Evolutionary conservation across 371 early-diverging fungal species (phyloP).

Genomic region (Capillidium rhysosporum): DNA sequence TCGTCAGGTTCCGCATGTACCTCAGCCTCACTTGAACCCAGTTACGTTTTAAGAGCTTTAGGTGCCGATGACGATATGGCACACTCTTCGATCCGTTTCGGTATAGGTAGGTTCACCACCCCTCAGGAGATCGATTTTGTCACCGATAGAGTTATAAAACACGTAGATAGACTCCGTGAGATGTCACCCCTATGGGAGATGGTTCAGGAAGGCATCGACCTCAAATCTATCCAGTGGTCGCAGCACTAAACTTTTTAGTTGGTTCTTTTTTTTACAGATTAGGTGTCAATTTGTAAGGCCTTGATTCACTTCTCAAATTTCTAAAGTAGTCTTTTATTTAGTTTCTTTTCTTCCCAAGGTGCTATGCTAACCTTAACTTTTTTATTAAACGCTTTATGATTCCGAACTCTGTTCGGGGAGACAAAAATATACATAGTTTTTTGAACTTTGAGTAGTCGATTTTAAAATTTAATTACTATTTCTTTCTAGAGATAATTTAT

Average conservation of each 20-base stretch:
- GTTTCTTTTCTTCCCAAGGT: no score
- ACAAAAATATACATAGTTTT: no score
- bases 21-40: slow-evolving; percentile 96
- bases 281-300: no score
- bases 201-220: slow-evolving; percentile 86
- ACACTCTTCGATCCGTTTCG: slow-evolving; percentile 96
- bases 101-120: slow-evolving; percentile 97
- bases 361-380: no score
- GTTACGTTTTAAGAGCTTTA: slow-evolving; percentile 94
- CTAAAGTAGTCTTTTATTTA: no score
- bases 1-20: slow-evolving; percentile 99
- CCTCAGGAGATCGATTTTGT: slow-evolving; percentile 92
- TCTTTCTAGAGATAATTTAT: no score
- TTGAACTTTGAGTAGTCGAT: no score
- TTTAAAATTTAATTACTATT: no score
- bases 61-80: slow-evolving; percentile 98
- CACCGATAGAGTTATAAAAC: slow-evolving; percentile 60
- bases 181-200: slow-evolving; percentile 99
- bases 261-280: no score
- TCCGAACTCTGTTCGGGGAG: no score
- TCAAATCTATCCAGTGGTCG: slow-evolving; percentile 82
- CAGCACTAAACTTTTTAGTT: slow-evolving; percentile 37
- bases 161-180: slow-evolving; percentile 85
- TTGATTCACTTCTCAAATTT: no score
- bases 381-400: no score